A percentile compares a stretch with the other conserved stretches of the same genome.
Conservation (phyloP, 2,329 filamentous ascomycete genomes). For the Alternaria triticina region DNA sequence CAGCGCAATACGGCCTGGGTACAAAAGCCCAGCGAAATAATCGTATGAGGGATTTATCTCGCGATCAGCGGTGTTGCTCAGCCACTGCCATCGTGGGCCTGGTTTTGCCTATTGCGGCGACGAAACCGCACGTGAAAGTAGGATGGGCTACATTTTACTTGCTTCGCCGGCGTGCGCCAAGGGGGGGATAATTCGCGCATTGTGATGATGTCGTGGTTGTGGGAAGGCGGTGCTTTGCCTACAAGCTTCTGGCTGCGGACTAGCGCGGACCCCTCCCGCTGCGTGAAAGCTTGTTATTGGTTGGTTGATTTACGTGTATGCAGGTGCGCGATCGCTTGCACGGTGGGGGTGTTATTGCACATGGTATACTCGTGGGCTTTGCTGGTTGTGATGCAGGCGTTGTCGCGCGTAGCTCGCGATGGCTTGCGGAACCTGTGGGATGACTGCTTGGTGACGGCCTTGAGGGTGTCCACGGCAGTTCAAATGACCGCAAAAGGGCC, state of each 20-base stretch:
- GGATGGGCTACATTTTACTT: neutral
- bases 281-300: neutral
- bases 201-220: neutral
- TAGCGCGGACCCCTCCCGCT: neutral
- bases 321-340: neutral
- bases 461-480: neutral
- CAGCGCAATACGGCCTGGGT: neutral
- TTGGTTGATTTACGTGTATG: neutral
- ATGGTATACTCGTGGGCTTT: neutral
- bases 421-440: neutral
- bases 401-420: neutral
- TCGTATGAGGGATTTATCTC: slow-evolving; percentile 6
- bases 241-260: neutral
- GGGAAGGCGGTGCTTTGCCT: neutral
- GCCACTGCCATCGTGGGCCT: neutral
- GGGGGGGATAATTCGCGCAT: slow-evolving; percentile 1
- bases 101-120: neutral
- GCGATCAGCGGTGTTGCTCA: slow-evolving; percentile 2
- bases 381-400: neutral
- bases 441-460: neutral
- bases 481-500: neutral
- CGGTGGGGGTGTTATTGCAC: neutral
- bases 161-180: neutral
- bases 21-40: neutral
- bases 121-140: neutral